phyloP scores from a whole-genome alignment of 306 rosid genomes.

The Ormosia semicastrata region DNA sequence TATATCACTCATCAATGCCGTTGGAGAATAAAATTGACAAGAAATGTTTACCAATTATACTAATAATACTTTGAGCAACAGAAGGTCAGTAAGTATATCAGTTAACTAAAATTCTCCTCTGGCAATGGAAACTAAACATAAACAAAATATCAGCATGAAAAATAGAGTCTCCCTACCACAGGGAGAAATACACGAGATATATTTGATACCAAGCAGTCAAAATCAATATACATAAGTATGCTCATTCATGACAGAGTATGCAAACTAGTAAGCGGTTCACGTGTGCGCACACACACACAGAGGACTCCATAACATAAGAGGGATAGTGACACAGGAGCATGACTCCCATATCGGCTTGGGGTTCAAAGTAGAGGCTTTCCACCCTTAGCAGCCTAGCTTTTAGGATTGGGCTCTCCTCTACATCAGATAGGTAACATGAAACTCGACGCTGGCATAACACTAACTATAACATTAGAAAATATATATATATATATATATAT shows the following conservation, averaged over 20 bases:
- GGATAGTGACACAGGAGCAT: background rate
- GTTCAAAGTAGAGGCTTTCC: background rate
- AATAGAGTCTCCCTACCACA: background rate
- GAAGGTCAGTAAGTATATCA: slow-evolving; percentile 6
- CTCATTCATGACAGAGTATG: background rate
- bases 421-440: slow-evolving; percentile 9
- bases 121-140: background rate
- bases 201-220: background rate
- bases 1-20: background rate
- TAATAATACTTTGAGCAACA: background rate
- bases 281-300: background rate
- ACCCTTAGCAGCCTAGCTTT: background rate
- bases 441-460: background rate
- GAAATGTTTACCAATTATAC: background rate
- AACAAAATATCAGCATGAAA: slow-evolving; percentile 1
- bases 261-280: background rate
- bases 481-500: background rate
- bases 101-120: background rate
- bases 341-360: background rate
- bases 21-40: background rate
- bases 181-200: background rate
- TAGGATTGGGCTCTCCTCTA: background rate
- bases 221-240: background rate
- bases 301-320: background rate
- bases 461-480: background rate